phyloP scores from a whole-genome alignment of 371 early-diverging fungal genomes.

The Entomophthora muscae region DNA sequence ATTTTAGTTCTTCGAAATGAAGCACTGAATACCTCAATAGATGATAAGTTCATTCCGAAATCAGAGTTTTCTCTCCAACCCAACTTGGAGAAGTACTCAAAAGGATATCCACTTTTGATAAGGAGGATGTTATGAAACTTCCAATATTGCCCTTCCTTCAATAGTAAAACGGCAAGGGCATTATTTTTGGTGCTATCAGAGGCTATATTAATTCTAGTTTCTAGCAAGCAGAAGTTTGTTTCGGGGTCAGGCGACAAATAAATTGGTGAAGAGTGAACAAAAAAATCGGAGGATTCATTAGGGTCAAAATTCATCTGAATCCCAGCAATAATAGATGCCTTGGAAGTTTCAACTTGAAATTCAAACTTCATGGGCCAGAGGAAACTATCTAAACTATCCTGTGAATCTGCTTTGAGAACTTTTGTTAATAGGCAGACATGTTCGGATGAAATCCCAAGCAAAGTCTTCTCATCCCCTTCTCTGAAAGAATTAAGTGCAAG shows the following conservation, averaged over 20 bases:
- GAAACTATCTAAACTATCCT: background rate
- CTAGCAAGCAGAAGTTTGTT: background rate
- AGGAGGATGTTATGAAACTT: background rate
- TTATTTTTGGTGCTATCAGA: background rate
- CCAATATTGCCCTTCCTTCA: background rate
- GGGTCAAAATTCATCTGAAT: background rate
- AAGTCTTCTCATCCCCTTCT: background rate
- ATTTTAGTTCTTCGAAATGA: too few species aligned
- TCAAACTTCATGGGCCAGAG: background rate
- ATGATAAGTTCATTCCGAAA: background rate
- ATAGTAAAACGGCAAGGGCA: background rate
- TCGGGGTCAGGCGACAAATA: background rate
- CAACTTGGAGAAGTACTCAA: background rate
- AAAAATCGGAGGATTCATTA: background rate
- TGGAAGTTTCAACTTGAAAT: background rate
- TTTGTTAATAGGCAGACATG: background rate
- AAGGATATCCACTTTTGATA: background rate
- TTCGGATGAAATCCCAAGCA: background rate
- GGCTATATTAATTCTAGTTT: background rate
- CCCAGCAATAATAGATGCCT: background rate
- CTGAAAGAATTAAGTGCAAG: background rate
- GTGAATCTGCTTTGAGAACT: background rate
- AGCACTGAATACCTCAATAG: background rate
- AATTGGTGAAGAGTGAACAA: background rate
- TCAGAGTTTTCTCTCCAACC: background rate